A percentile compares a stretch with the other conserved stretches of the same genome.
These are phyloP conservation scores for Eucalyptus shirleyi DNA, from an alignment of 345 rosid species.

Conservation along the genomic window DNA sequence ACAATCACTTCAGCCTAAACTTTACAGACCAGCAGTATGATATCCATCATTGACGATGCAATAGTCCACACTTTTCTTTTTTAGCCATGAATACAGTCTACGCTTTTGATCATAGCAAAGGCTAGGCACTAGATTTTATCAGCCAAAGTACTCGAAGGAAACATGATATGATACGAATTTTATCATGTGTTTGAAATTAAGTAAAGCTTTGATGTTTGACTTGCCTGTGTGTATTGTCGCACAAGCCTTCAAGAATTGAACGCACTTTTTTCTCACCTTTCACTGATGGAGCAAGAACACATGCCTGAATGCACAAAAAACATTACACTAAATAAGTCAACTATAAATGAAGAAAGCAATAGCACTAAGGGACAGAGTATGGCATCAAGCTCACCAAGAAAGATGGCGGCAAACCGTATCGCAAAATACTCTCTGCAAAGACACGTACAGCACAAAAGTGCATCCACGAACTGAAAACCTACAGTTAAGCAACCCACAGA, in stretches of 20 bases:
- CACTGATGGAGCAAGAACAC: conserved; percentile 68
- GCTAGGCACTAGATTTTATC: background rate
- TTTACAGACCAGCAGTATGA: background rate
- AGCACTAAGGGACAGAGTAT: background rate
- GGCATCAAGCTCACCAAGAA: conserved; percentile 56
- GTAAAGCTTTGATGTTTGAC: background rate
- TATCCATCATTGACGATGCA: background rate
- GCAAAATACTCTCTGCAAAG: conserved; percentile 91
- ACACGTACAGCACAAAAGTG: conserved; percentile 98
- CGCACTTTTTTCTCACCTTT: conserved; percentile 96
- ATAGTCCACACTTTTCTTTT: background rate
- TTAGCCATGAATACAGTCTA: background rate
- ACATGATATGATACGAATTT: background rate
- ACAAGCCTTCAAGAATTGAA: conserved; percentile 73
- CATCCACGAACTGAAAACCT: conserved; percentile 99
- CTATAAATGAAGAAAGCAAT: background rate
- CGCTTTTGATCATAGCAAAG: background rate
- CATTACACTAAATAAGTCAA: background rate
- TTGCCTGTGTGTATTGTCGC: conserved; percentile 75
- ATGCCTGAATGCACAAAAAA: conserved; percentile 43
- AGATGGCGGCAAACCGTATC: conserved; percentile 96
- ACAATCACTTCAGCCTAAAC: background rate
- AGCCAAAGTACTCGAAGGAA: background rate
- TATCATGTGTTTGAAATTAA: background rate
- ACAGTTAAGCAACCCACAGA: background rate